Percentiles rank a stretch among this genome's conserved stretches.
Conservation (phyloP, 345 rosid genomes). For the Eucalyptus melliodora region DNA sequence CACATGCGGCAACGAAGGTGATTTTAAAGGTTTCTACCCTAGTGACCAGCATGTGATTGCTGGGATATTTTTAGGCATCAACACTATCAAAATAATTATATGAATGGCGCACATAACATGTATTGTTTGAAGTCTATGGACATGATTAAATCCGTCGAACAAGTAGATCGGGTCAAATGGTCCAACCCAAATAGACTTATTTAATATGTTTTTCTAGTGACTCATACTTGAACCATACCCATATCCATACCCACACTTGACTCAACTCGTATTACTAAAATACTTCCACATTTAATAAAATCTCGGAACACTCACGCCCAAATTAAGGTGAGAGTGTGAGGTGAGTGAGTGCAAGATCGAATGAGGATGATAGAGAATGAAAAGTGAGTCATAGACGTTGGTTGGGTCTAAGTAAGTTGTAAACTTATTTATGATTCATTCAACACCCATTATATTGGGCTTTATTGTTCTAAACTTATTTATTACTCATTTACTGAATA, state of each 20-base stretch:
- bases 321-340: no score
- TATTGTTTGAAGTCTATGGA: background rate
- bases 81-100: background rate
- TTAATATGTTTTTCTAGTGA: background rate
- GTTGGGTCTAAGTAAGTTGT: no score
- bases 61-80: no score
- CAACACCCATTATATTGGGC: no score
- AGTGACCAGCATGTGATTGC: no score
- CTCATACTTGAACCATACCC: background rate
- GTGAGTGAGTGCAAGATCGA: background rate
- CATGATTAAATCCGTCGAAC: rapidly evolving
- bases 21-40: no score
- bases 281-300: no score
- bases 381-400: background rate
- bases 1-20: rapidly evolving
- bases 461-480: no score
- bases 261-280: background rate
- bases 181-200: background rate
- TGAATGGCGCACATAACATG: background rate
- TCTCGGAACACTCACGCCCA: rapidly evolving
- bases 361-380: background rate
- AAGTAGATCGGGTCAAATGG: background rate
- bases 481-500: background rate
- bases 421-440: no score
- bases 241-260: background rate